Conservation (phyloP, 768 basidiomycete genomes). For the Lactarius sp. region DNA sequence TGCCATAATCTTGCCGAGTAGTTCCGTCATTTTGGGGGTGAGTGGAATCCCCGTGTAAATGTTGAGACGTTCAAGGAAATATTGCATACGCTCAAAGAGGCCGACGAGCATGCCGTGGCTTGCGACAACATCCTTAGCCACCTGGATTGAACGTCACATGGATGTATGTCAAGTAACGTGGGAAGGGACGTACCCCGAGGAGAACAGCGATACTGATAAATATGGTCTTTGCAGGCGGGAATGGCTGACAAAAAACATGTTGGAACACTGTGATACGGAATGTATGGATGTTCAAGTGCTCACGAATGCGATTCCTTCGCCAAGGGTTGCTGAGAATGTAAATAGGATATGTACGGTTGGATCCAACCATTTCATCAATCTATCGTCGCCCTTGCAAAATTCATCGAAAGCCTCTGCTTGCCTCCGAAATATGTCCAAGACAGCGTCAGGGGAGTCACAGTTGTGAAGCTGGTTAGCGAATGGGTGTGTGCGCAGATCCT, state of each 20-base stretch:
- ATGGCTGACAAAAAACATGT: too few relatives aligned
- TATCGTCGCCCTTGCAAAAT: background rate
- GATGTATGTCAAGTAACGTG: background rate
- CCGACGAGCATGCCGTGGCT: slow-evolving; percentile 3
- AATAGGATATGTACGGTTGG: too few relatives aligned
- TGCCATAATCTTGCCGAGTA: background rate
- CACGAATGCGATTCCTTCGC: background rate
- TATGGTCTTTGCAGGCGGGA: too few relatives aligned
- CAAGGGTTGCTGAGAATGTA: background rate
- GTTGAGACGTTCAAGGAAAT: slow-evolving; percentile 7
- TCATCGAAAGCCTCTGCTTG: background rate
- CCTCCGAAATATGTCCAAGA: background rate
- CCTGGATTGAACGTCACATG: background rate
- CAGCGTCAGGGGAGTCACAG: background rate
- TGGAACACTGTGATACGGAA: too few relatives aligned
- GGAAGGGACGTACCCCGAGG: background rate
- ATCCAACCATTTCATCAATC: background rate
- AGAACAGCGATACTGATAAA: background rate
- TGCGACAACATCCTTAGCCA: background rate
- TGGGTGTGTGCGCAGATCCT: background rate
- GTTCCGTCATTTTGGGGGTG: background rate
- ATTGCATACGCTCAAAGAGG: slow-evolving; percentile 6
- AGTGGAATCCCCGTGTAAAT: background rate
- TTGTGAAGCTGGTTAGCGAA: background rate
- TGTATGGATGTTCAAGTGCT: too few relatives aligned